Percentiles rank a stretch among this genome's conserved stretches.
phyloP scores from a whole-genome alignment of 73 alveolate genomes.

The Paramecium biaurelia region DNA sequence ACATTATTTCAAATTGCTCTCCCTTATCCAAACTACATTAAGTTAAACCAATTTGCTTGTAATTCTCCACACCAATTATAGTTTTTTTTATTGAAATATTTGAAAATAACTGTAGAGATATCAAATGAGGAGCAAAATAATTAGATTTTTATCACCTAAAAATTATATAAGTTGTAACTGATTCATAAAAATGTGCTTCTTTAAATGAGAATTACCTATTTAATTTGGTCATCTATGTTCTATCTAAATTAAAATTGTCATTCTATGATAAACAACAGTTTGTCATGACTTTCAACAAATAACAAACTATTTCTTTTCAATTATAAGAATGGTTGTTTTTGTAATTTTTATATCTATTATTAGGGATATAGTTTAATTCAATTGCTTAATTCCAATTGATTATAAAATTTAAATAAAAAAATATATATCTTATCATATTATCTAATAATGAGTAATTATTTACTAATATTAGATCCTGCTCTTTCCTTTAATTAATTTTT shows the following conservation, averaged over 20 bases:
- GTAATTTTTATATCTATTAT: constrained; percentile 42
- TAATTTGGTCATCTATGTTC: constrained; percentile 87
- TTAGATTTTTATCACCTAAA: background rate
- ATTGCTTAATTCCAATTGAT: background rate
- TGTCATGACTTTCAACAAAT: constrained; percentile 85
- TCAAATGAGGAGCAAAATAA: background rate
- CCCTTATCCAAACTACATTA: constrained; percentile 92
- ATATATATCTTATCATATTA: background rate
- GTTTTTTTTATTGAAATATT: too few relatives aligned
- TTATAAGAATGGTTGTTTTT: constrained; percentile 74
- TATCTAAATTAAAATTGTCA: constrained; percentile 88
- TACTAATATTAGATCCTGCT: background rate
- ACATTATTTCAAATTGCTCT: constrained; percentile 83
- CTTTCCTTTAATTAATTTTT: background rate
- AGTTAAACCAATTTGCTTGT: constrained; percentile 77
- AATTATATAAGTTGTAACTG: constrained; percentile 30
- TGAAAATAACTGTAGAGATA: too few relatives aligned
- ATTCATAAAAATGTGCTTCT: constrained; percentile 86
- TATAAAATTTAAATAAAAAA: too few relatives aligned
- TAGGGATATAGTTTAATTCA: background rate
- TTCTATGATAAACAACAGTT: constrained; percentile 80
- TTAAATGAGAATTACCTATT: constrained; percentile 92
- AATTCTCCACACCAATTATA: constrained; percentile 79
- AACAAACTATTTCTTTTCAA: constrained; percentile 96
- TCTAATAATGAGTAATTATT: background rate